Evolutionary conservation across 2,329 filamentous ascomycete species (phyloP).

Genomic region (Beauveria australis): DNA sequence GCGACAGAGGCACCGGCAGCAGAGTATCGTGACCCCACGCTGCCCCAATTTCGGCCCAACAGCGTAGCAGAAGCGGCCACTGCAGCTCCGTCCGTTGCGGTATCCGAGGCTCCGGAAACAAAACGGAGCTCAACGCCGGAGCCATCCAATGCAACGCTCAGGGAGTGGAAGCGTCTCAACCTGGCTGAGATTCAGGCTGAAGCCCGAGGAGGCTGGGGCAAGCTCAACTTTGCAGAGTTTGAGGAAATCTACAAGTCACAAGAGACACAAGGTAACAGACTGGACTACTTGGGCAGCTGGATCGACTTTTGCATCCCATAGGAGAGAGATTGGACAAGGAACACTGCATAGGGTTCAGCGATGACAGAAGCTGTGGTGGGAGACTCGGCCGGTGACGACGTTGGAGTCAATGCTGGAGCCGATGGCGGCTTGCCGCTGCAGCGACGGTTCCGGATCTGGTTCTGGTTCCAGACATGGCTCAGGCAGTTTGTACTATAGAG

Average conservation of each 20-base stretch:
- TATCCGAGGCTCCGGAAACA: not conserved
- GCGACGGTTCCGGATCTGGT: no score
- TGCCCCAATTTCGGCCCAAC: conserved; percentile 63
- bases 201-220: conserved; percentile 69
- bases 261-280: conserved; percentile 51
- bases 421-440: no score
- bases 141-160: conserved; percentile 25
- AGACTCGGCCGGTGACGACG: not conserved
- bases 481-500: no score
- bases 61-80: conserved; percentile 18
- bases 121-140: conserved; percentile 15
- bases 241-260: conserved; percentile 63
- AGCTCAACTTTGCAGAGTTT: conserved; percentile 73
- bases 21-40: conserved; percentile 47
- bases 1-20: conserved; percentile 13
- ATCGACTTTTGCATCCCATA: conserved; percentile 71
- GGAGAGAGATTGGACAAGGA: conserved; percentile 6
- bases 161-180: conserved; percentile 49
- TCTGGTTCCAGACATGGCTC: no score
- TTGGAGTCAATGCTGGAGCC: no score
- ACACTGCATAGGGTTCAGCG: not conserved
- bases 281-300: conserved; percentile 84
- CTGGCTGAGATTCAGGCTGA: conserved; percentile 60
- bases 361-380: not conserved
- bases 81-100: not conserved